A percentile compares a stretch with the other conserved stretches of the same genome.
These are phyloP conservation scores for Ustulina deusta DNA, from an alignment of 2,329 filamentous ascomycete genomes.

Conservation along the genomic window DNA sequence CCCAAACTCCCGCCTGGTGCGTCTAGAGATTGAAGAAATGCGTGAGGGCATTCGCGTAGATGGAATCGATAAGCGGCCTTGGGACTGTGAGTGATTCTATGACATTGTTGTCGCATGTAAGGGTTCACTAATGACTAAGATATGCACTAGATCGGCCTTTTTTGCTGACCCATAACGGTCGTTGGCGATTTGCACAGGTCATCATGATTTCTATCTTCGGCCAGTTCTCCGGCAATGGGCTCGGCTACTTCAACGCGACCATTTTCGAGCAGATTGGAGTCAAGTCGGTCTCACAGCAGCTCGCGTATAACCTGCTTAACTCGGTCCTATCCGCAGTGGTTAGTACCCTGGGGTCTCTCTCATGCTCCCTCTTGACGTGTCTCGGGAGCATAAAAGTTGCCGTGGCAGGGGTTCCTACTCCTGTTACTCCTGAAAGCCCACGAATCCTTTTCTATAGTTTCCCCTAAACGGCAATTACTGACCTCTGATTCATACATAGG, in stretches of 20 bases:
- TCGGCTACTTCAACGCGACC: conserved; percentile 63
- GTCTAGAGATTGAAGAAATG: conserved; percentile 59
- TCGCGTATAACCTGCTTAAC: conserved; percentile 62
- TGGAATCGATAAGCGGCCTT: conserved; percentile 61
- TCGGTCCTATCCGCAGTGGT: conserved; percentile 57
- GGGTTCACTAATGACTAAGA: conserved; percentile 17
- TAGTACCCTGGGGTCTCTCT: background rate
- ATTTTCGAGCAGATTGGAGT: conserved; percentile 59
- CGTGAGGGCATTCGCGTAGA: conserved; percentile 58
- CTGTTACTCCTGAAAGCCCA: background rate
- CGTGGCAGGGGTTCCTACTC: background rate
- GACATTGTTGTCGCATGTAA: background rate
- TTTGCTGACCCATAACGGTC: conserved; percentile 57
- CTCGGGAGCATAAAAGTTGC: background rate
- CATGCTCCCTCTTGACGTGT: background rate
- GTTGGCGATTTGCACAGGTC: conserved; percentile 62
- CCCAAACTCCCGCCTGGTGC: conserved; percentile 54
- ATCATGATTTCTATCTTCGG: conserved; percentile 65
- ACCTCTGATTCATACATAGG: conserved; percentile 35
- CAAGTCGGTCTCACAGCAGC: conserved; percentile 53
- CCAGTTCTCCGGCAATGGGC: conserved; percentile 63
- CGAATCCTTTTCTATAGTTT: background rate
- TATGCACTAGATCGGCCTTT: conserved; percentile 57
- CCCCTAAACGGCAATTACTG: background rate
- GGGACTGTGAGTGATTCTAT: conserved; percentile 55